Evolutionary conservation across 345 rosid species (phyloP).

Genomic region (Brassica nigra): DNA sequence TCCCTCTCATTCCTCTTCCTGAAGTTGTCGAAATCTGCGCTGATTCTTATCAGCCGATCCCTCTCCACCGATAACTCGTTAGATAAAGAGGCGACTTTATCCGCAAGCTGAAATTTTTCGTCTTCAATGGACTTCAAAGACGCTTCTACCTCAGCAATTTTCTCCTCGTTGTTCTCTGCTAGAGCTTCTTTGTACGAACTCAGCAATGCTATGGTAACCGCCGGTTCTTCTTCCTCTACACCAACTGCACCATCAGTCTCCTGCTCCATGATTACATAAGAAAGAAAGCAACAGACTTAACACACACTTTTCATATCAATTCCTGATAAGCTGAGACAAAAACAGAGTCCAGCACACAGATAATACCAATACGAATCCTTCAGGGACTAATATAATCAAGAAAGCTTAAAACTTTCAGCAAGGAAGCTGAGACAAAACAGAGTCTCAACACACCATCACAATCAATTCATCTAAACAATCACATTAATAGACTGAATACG

Average conservation of each 20-base stretch:
- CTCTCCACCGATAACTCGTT: conserved; percentile 67
- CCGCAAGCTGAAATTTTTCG: conserved; percentile 58
- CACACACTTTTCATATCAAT: neutral
- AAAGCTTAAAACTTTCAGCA: conserved; percentile 19
- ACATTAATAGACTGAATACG: neutral
- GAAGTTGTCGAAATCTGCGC: conserved; percentile 96
- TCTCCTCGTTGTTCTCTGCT: conserved; percentile 59
- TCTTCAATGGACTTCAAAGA: conserved; percentile 69
- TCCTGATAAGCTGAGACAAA: neutral
- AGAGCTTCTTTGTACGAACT: conserved; percentile 71
- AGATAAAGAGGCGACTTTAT: conserved; percentile 57
- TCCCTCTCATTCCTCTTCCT: conserved; percentile 93
- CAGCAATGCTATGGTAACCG: conserved; percentile 51
- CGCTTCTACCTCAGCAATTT: conserved; percentile 67
- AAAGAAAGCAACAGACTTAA: neutral
- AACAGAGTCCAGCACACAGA: neutral
- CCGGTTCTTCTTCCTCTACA: conserved; percentile 57
- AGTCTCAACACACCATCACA: neutral
- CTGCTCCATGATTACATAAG: conserved; percentile 50
- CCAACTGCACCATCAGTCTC: conserved; percentile 58
- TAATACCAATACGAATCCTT: neutral
- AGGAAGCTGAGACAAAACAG: neutral
- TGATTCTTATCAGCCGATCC: conserved; percentile 77
- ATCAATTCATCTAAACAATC: conserved; percentile 2
- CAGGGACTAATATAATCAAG: neutral